phyloP scores from a whole-genome alignment of 495 filamentous ascomycete species.

The Xylaria palmicola region DNA sequence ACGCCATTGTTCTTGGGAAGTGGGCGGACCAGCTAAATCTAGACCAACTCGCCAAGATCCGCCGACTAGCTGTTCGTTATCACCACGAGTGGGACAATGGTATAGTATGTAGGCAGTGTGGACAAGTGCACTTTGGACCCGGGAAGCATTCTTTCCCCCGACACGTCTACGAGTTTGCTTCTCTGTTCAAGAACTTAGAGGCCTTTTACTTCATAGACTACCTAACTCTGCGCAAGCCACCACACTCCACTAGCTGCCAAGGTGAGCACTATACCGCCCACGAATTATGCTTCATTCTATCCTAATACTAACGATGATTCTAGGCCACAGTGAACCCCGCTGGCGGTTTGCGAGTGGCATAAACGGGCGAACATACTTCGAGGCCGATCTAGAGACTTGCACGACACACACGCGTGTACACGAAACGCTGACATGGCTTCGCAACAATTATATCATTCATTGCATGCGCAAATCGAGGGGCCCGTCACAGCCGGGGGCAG shows the following conservation, averaged over 20 bases:
- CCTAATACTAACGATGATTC: conserved; percentile 4
- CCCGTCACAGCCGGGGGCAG: conserved; percentile 20
- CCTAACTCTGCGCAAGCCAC: conserved; percentile 25
- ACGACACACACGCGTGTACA: conserved; percentile 27
- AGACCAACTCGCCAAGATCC: conserved; percentile 28
- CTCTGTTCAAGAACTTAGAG: conserved; percentile 33
- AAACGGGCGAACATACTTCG: conserved; percentile 30
- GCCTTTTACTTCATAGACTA: conserved; percentile 36
- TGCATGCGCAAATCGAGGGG: conserved; percentile 22
- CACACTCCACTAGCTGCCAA: conserved; percentile 13
- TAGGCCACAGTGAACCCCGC: neutral
- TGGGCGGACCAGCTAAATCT: conserved; percentile 27
- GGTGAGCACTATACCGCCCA: conserved; percentile 12
- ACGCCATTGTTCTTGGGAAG: conserved; percentile 16
- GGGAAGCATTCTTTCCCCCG: conserved; percentile 18
- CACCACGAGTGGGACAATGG: conserved; percentile 30
- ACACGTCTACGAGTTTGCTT: conserved; percentile 32
- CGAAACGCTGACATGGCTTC: conserved; percentile 26
- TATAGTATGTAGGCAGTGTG: conserved; percentile 26
- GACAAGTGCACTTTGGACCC: conserved; percentile 18
- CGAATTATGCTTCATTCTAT: neutral
- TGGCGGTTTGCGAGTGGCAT: conserved; percentile 23
- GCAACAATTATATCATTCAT: conserved; percentile 28
- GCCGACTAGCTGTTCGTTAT: conserved; percentile 31
- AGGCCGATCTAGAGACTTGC: conserved; percentile 23